Percentiles rank a stretch among this genome's conserved stretches.
phyloP scores from a whole-genome alignment of 2,329 filamentous ascomycete species.

The Colletotrichum coccodes region DNA sequence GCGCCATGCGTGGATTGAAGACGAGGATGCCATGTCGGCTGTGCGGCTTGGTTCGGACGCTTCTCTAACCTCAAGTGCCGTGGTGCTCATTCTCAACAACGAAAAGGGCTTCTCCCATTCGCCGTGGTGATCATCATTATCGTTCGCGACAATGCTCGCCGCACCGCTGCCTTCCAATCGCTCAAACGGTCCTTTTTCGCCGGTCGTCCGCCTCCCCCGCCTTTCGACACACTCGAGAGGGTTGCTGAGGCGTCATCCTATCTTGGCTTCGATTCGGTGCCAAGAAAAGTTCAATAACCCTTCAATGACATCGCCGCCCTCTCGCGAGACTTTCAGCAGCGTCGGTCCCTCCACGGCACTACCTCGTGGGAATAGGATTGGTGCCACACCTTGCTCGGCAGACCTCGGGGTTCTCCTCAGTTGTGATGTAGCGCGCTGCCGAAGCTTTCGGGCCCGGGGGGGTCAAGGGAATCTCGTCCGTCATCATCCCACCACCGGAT shows the following conservation, averaged over 20 bases:
- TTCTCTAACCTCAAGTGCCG: constrained; percentile 6
- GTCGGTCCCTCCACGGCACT: constrained; percentile 30
- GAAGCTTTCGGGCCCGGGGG: background rate
- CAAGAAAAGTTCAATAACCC: background rate
- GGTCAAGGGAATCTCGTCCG: background rate
- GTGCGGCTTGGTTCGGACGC: constrained; percentile 12
- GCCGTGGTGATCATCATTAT: background rate
- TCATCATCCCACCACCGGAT: background rate
- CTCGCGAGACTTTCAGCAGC: background rate
- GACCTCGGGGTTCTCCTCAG: constrained; percentile 6
- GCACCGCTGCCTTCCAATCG: background rate
- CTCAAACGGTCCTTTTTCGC: constrained; percentile 8
- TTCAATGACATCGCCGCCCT: background rate
- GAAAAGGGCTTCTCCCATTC: constrained; percentile 4
- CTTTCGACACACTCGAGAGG: background rate
- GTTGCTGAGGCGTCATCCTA: constrained; percentile 16
- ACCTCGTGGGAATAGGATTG: constrained; percentile 15
- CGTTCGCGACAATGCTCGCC: constrained; percentile 27
- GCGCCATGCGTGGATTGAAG: too few relatives aligned
- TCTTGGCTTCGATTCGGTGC: background rate
- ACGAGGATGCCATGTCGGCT: constrained; percentile 15
- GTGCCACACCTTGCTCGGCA: constrained; percentile 7
- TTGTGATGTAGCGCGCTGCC: constrained; percentile 2
- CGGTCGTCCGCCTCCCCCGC: constrained; percentile 16
- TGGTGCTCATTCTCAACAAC: background rate